Evolutionary conservation across 371 early-diverging fungal genomes (phyloP), one percentile per base, ranked within the genome.

Genomic region (Lichtheimia ramosa): DNA sequence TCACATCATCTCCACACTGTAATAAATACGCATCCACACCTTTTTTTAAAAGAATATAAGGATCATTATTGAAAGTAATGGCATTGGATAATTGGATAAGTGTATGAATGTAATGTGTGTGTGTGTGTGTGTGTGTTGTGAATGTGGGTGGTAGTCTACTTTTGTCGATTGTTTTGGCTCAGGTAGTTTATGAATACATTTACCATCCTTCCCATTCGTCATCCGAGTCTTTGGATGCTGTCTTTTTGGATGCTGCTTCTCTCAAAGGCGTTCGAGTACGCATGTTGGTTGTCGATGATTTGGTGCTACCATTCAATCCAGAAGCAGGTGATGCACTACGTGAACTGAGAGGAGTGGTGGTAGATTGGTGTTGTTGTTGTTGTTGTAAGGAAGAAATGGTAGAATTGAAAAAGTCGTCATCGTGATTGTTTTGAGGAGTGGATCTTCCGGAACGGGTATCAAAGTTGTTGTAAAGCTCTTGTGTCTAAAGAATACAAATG

Each of bases 181-280:
- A 3, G 34, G 34, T 34, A 8, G 10, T 34, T 8, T 34, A 34
- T 34, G 34, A 8, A 34, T 25, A 21, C 4, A 27, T 42, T 61
- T 71, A 80, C 81, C 81, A 80, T 24, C 66, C 74, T 43, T 75
- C 81, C 85, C 85, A 87, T 43, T 83, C 81, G 64, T 87, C 85
- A 54, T 87, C 83, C 61, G 83, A 84, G 25, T 70, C 73, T 7
- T 77, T 62, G 40, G 69, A 73, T 10, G 66, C 25, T 2, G 41
- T 56, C 18, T 65, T 61, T 48, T 68, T 68, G 15, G 70, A 49
- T 0, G 56, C 55, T 5, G 67, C 54, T 56, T 72, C 77, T 57
- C 73, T 75, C 12, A 69, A 51, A 7, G 79, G 67, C 14, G 73
- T 67, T 27, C 77, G 62, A 18, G 74, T 69, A 58, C 76, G 68